phyloP scores from a whole-genome alignment of 148 eudicot genomes.

The Oxyria digyna region DNA sequence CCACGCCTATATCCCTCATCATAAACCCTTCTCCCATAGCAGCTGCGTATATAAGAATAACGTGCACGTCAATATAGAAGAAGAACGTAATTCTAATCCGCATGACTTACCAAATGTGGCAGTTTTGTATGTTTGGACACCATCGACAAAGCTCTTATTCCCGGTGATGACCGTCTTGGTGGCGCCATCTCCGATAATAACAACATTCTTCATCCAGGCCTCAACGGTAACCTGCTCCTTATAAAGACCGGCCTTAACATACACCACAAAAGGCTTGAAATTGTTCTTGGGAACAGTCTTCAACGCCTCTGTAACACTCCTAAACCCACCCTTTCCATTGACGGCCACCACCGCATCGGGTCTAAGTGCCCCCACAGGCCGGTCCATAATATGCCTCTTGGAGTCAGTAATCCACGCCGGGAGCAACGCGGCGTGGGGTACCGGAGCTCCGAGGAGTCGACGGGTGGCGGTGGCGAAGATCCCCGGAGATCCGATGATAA shows the following conservation, averaged over 20 bases:
- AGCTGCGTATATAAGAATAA: not conserved
- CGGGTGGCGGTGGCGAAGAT: slow-evolving; percentile 4
- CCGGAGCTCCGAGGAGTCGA: not conserved
- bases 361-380: not conserved
- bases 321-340: not conserved
- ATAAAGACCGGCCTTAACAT: slow-evolving; percentile 64
- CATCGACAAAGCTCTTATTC: slow-evolving; percentile 35
- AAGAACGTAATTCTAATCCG: too few species aligned
- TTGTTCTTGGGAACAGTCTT: not conserved
- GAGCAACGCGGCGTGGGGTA: slow-evolving; percentile 4
- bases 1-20: slow-evolving; percentile 29
- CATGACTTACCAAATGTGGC: slow-evolving; percentile 58
- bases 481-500: too few species aligned
- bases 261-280: slow-evolving; percentile 22
- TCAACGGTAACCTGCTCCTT: slow-evolving; percentile 34
- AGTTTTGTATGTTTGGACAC: slow-evolving; percentile 42
- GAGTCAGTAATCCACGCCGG: slow-evolving; percentile 3
- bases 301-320: not conserved
- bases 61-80: too few species aligned
- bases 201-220: slow-evolving; percentile 27
- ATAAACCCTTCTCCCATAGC: slow-evolving; percentile 26
- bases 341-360: slow-evolving; percentile 4
- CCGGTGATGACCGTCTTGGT: slow-evolving; percentile 63
- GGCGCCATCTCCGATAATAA: slow-evolving; percentile 62
- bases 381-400: not conserved